Conservation (phyloP, 2,329 filamentous ascomycete species). For the Clarireedia sp. region DNA sequence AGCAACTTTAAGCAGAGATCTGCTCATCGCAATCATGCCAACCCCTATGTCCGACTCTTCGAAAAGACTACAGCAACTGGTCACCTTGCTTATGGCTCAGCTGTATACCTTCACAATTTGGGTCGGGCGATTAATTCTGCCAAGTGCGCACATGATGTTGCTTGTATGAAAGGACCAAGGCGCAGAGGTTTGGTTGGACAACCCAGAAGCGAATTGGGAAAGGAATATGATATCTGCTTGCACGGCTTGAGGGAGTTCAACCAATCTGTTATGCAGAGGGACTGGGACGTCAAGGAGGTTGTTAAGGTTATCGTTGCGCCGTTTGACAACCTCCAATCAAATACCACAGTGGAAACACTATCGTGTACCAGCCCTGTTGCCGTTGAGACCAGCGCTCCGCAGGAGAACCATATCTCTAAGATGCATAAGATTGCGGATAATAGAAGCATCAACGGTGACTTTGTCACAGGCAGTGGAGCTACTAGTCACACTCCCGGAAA, state of each 20-base stretch:
- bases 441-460: too few relatives aligned
- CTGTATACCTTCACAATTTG: neutral
- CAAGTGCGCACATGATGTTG: neutral
- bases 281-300: constrained; percentile 4
- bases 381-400: too few relatives aligned
- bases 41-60: constrained; percentile 3
- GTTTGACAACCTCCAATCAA: too few relatives aligned
- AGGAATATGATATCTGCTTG: neutral
- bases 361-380: too few relatives aligned
- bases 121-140: neutral
- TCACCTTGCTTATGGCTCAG: neutral
- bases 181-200: neutral
- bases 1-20: constrained; percentile 2
- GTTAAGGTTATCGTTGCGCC: too few relatives aligned
- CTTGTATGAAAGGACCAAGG: neutral
- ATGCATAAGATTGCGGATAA: too few relatives aligned
- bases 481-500: too few relatives aligned
- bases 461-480: too few relatives aligned
- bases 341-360: too few relatives aligned
- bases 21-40: neutral
- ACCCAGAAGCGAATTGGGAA: neutral
- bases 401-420: too few relatives aligned
- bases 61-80: neutral
- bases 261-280: neutral
- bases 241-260: neutral